These are phyloP conservation scores for Epichloe sibirici DNA, from an alignment of 2,329 filamentous ascomycete species.

Conservation along the genomic window DNA sequence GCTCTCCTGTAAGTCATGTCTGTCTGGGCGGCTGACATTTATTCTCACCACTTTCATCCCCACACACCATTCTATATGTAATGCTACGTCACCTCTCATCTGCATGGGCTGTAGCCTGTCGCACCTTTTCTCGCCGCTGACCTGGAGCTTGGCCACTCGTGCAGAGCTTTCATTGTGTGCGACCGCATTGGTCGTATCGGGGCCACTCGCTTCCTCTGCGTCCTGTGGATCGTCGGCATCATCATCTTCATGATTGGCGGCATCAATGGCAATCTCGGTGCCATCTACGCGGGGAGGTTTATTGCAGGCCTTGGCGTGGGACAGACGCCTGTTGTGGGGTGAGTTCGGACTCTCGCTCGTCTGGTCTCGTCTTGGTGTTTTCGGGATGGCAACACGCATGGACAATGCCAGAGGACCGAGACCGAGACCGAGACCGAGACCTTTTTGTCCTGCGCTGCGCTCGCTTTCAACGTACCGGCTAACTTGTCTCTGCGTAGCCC, in stretches of 20 bases:
- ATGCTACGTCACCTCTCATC: neutral
- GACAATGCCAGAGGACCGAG: too few relatives aligned
- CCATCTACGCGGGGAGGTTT: conserved; percentile 53
- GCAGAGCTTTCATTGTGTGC: conserved; percentile 44
- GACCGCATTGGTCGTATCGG: conserved; percentile 51
- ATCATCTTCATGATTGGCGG: conserved; percentile 42
- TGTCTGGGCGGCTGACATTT: neutral
- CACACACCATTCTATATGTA: neutral
- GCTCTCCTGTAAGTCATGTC: conserved; percentile 38
- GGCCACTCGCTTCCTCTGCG: conserved; percentile 45
- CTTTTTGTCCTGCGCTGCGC: too few relatives aligned
- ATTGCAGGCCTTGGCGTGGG: conserved; percentile 55
- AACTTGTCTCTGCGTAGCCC: conserved; percentile 25
- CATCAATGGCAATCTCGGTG: conserved; percentile 38
- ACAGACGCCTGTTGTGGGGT: conserved; percentile 52
- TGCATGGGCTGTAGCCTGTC: neutral
- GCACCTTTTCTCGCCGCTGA: neutral
- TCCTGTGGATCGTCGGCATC: conserved; percentile 46
- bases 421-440: too few relatives aligned
- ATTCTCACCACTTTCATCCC: neutral
- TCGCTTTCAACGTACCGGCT: too few relatives aligned
- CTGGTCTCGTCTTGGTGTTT: neutral
- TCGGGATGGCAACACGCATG: neutral
- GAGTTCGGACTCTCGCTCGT: conserved; percentile 6
- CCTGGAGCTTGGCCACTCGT: neutral